Evolutionary conservation across 768 basidiomycete genomes (phyloP).

Genomic region (Obba rivulosa): DNA sequence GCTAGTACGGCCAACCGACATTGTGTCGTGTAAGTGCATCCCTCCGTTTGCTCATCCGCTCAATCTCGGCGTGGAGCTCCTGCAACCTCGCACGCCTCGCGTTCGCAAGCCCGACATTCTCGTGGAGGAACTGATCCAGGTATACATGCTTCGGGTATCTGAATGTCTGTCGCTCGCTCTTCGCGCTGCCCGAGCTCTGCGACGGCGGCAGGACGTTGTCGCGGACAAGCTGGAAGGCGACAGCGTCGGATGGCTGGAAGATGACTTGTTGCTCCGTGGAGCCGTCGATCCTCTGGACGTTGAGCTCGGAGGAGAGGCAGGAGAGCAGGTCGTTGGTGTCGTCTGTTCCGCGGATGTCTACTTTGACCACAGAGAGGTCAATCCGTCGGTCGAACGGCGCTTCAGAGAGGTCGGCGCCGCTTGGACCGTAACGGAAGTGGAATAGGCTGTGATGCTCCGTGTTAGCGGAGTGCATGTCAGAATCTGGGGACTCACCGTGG

Average conservation of each 20-base stretch:
- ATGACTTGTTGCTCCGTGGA: constrained; percentile 50
- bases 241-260: constrained; percentile 54
- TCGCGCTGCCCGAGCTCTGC: constrained; percentile 9
- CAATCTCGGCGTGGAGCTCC: constrained; percentile 43
- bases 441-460: constrained; percentile 34
- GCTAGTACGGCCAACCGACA: constrained; percentile 33
- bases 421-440: constrained; percentile 50
- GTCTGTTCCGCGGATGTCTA: constrained; percentile 40
- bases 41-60: constrained; percentile 39
- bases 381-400: constrained; percentile 17
- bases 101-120: constrained; percentile 43
- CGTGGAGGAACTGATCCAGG: constrained; percentile 65
- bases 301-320: constrained; percentile 42
- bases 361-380: constrained; percentile 44
- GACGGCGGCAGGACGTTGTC: constrained; percentile 18
- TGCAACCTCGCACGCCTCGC: constrained; percentile 29
- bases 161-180: constrained; percentile 34
- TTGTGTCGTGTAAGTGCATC: constrained; percentile 46
- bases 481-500: constrained; percentile 20
- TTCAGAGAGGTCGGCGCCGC: constrained; percentile 30
- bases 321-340: constrained; percentile 54
- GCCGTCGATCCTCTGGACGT: constrained; percentile 23
- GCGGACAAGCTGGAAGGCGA: constrained; percentile 49
- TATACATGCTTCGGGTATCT: constrained; percentile 61
- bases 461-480: constrained; percentile 10